These are phyloP conservation scores for Tephrocybe rancida DNA, from an alignment of 768 basidiomycete genomes.

Conservation along the genomic window DNA sequence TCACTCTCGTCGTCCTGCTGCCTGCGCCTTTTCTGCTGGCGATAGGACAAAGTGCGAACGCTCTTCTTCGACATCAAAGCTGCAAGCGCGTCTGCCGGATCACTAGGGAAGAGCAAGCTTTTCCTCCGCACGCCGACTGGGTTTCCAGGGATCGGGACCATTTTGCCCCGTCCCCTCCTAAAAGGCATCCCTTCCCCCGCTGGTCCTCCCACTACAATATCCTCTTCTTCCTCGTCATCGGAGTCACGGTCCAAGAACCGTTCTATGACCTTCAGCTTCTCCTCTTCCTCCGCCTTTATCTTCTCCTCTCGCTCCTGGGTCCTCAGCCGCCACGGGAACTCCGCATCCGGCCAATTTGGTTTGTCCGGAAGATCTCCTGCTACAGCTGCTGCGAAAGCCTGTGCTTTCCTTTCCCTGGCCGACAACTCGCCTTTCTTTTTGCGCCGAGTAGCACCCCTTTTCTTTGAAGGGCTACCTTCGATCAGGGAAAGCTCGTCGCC, in stretches of 20 bases:
- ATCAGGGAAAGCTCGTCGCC: conserved; percentile 28
- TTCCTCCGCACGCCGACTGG: conserved; percentile 31
- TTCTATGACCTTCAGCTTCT: conserved; percentile 67
- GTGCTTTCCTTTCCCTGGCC: conserved; percentile 34
- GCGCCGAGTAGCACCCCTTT: conserved; percentile 40
- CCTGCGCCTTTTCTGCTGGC: conserved; percentile 45
- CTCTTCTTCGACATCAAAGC: conserved; percentile 75
- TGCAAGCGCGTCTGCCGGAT: conserved; percentile 76
- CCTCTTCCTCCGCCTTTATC: conserved; percentile 56
- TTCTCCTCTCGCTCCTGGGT: conserved; percentile 55
- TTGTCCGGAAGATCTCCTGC: conserved; percentile 40
- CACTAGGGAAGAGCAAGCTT: conserved; percentile 52
- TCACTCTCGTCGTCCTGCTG: conserved; percentile 41
- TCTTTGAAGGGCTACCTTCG: conserved; percentile 39
- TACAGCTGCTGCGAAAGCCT: conserved; percentile 19
- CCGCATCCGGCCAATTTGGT: conserved; percentile 79
- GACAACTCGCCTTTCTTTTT: conserved; percentile 52
- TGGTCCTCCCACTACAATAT: conserved; percentile 18
- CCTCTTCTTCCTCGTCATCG: conserved; percentile 56
- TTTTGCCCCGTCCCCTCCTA: conserved; percentile 59
- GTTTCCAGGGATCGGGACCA: conserved; percentile 53
- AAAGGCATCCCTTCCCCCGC: conserved; percentile 12
- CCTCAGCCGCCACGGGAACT: conserved; percentile 77
- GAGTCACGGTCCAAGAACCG: conserved; percentile 75
- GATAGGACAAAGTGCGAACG: conserved; percentile 60